Conservation (phyloP, 2,329 filamentous ascomycete species). For the Alternaria triticina region DNA sequence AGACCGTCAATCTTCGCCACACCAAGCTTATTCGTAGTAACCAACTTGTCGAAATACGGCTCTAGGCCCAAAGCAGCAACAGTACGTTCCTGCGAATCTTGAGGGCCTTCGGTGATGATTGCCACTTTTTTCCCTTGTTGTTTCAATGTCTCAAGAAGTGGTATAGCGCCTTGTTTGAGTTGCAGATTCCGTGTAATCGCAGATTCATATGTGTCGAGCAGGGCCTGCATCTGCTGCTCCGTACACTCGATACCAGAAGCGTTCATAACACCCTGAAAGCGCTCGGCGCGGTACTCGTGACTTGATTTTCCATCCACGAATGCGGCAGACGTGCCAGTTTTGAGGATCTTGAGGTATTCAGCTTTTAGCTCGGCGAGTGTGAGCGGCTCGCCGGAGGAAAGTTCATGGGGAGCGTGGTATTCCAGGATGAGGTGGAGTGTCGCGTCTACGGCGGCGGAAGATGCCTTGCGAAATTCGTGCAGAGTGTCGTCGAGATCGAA, state of each 20-base stretch:
- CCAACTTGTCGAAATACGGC: slow-evolving; percentile 37
- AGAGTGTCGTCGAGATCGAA: slow-evolving; percentile 60
- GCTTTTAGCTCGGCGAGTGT: slow-evolving; percentile 19
- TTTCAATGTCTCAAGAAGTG: not conserved
- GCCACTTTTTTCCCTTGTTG: slow-evolving; percentile 48
- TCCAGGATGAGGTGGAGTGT: slow-evolving; percentile 43
- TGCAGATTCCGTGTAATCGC: not conserved
- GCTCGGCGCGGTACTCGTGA: slow-evolving; percentile 51
- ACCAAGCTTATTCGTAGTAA: slow-evolving; percentile 44
- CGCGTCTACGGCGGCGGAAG: slow-evolving; percentile 41
- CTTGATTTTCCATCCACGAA: slow-evolving; percentile 56
- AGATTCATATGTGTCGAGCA: not conserved
- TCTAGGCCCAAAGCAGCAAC: slow-evolving; percentile 42
- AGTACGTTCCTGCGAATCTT: slow-evolving; percentile 57
- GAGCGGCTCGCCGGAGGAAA: not conserved
- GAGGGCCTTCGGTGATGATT: slow-evolving; percentile 56
- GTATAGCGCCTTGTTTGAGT: not conserved
- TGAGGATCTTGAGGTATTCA: slow-evolving; percentile 46
- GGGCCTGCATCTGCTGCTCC: not conserved
- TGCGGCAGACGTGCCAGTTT: slow-evolving; percentile 45
- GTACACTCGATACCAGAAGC: not conserved
- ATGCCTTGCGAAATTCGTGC: slow-evolving; percentile 55
- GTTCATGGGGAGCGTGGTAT: not conserved
- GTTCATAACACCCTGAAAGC: slow-evolving; percentile 34
- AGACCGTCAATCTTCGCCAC: slow-evolving; percentile 37